Base-by-base conservation (phyloP, 208 protist genomes). In the Trypanosoma melophagium region DNA sequence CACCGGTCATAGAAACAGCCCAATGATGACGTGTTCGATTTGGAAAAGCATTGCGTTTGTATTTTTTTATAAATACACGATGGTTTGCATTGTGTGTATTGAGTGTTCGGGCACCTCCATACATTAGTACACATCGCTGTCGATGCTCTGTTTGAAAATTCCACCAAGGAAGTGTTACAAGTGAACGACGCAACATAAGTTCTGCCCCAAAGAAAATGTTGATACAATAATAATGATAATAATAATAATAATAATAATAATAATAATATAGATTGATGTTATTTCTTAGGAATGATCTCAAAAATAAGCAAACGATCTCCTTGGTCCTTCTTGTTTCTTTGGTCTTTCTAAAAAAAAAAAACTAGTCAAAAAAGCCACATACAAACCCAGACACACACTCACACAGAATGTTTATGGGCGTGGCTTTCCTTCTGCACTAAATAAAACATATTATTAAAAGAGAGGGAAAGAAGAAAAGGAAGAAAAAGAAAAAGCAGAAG, bases 141-240 rank as follows among this genome's bases (percentile, higher is more conserved):
- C 89, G 87, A 69, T 95, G 92, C 65, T 97, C 89, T 35, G 92
- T 97, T 67, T 94, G 88, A 66, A 95, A 97, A 76, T 97, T 97
- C 89, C 92, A 97, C 89, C 92, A 97, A 9, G 92, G 89, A 47
- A 93, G 74, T n/a, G 62, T 55, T 41, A 79, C 50, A 53, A 80
- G 57, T 1, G 88, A 88, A 19, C 76, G 74, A 57, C 89, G 87
- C 38, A 95, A 71, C 89, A 95, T 97, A 14, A 14, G 13, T 52
- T 41, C 55, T 3, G 28, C 55, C 19, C 49, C 40, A 62, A 40
- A 40, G 13, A 44, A 60, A 16, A 10, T n/a, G 9, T 3, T 3
- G 42, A 17, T 2, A 17, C 13, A 55, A 59, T 12, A 65, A 57
- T 49, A 54, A 25, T 19, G 7, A 47, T 60, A 25, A 55, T 53